These are phyloP conservation scores for Beta corolliflora DNA, from an alignment of 179 eudicot species.

Conservation along the genomic window DNA sequence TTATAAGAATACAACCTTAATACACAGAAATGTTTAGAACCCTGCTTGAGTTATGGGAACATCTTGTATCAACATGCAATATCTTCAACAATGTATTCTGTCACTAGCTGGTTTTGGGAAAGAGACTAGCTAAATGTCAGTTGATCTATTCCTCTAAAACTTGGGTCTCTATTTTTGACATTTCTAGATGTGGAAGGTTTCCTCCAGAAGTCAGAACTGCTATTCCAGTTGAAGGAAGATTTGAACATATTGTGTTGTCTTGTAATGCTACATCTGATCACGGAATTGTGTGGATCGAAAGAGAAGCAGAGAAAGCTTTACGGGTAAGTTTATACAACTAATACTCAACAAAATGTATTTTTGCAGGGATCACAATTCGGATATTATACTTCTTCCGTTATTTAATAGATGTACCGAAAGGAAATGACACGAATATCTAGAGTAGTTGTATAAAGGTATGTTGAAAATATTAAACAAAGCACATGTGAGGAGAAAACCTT, in stretches of 20 bases:
- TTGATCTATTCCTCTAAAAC: constrained; percentile 12
- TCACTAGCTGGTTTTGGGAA: background rate
- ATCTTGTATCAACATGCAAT: background rate
- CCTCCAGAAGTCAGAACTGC: constrained; percentile 97
- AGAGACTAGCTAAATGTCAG: constrained; percentile 11
- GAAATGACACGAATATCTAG: too few species aligned
- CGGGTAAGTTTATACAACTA: constrained; percentile 44
- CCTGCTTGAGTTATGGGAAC: too few species aligned
- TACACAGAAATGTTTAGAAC: too few species aligned
- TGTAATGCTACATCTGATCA: constrained; percentile 89
- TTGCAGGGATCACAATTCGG: background rate
- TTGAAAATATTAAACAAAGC: too few species aligned
- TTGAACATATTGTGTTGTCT: constrained; percentile 87
- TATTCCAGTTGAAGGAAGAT: constrained; percentile 91
- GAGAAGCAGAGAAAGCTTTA: constrained; percentile 79
- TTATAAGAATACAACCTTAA: too few species aligned
- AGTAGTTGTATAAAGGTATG: too few species aligned
- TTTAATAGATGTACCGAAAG: too few species aligned
- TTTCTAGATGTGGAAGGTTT: constrained; percentile 75
- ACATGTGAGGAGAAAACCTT: too few species aligned
- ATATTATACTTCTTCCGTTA: background rate
- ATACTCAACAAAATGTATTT: background rate
- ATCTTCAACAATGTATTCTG: background rate
- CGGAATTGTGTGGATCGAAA: constrained; percentile 77
- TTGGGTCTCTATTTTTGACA: constrained; percentile 19